Base-by-base conservation (phyloP, 441 rosid genomes). In the Codiaeum variegatum region DNA sequence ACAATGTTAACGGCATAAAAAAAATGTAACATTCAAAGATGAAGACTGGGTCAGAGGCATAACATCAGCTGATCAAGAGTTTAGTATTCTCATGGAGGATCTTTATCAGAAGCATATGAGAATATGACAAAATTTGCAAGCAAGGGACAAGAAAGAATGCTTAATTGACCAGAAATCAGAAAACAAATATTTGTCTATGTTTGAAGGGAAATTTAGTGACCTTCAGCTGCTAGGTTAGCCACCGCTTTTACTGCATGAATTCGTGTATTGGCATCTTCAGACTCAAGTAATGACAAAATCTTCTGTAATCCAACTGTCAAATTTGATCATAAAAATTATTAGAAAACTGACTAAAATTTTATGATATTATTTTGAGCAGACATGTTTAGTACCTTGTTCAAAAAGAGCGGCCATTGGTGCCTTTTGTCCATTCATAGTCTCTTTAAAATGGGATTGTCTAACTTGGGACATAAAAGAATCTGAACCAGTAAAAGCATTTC, bases 161-260 rank as follows among this genome's bases (percentile, higher is more conserved):
- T 19, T 21, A 32, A 67, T 67, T 67, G 70, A 32, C 31, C 11
- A 13, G 44, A 67, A 49, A 67, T 67, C 52, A 23, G 19, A 26
- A 64, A 42, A n/a, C 31, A 21, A 19, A 24, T 13, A 6, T 10
- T 67, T 34, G 2, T 10, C 9, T 40, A 7, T 18, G 6, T 3
- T 58, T 58, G 28, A 11, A 32, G 19, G 12, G 46, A n/a, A 23
- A 28, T 66, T 54, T 54, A 62, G 85, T 72, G 73, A 93, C 99
- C 99, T 91, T 96, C 99, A 62, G 99, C 98, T 71, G 99, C 99
- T 69, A 96, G 83, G 78, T 93, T 93, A 28, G 99, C 99, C 32
- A 96, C 97, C 77, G 93, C 97, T 81, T 96, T 96, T 79, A 96
- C 99, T 13, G 99, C 99, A 85, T 96, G 98, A 71, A 96, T 88